Percentiles rank a stretch among this genome's conserved stretches.
phyloP scores from a whole-genome alignment of 1,139 yeast species.

The Suhomyces bokatorum region DNA sequence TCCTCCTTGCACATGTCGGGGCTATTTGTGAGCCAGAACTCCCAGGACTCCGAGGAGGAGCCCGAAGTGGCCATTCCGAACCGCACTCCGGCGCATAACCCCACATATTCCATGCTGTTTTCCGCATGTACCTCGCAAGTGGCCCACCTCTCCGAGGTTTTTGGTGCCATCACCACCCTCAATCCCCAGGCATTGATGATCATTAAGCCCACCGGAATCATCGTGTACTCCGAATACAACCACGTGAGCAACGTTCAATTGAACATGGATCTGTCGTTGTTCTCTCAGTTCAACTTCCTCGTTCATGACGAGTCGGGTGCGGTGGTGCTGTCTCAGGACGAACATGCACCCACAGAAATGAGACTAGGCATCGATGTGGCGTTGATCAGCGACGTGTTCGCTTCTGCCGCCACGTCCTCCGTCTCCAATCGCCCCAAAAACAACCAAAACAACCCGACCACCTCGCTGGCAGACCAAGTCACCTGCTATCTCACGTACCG shows the following conservation, averaged over 20 bases:
- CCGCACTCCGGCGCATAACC: neutral
- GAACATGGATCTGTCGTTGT: slow-evolving; percentile 40
- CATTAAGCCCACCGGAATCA: slow-evolving; percentile 34
- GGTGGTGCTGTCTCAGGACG: slow-evolving; percentile 6
- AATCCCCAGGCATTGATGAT: slow-evolving; percentile 39
- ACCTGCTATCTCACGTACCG: slow-evolving; percentile 40
- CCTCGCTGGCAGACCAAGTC: slow-evolving; percentile 18
- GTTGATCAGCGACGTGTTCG: slow-evolving; percentile 37
- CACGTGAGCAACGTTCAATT: slow-evolving; percentile 40
- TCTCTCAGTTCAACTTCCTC: slow-evolving; percentile 30
- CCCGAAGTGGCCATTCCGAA: slow-evolving; percentile 3
- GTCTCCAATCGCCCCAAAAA: slow-evolving; percentile 10
- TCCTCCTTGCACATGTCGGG: slow-evolving; percentile 5
- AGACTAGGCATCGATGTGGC: slow-evolving; percentile 42
- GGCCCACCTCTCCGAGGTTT: slow-evolving; percentile 40
- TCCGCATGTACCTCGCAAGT: slow-evolving; percentile 43
- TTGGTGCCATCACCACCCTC: slow-evolving; percentile 35
- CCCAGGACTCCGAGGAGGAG: slow-evolving; percentile 4
- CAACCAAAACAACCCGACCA: slow-evolving; percentile 11
- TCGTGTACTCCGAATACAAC: slow-evolving; percentile 39
- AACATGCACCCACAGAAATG: slow-evolving; percentile 21
- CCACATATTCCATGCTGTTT: slow-evolving; percentile 19
- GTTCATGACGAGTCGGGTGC: slow-evolving; percentile 14
- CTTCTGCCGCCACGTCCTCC: slow-evolving; percentile 26
- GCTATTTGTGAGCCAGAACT: slow-evolving; percentile 12